Evolutionary conservation across 2,329 filamentous ascomycete genomes (phyloP), one percentile per base, ranked within the genome.

Genomic region (Sclerotiophoma versabilis): DNA sequence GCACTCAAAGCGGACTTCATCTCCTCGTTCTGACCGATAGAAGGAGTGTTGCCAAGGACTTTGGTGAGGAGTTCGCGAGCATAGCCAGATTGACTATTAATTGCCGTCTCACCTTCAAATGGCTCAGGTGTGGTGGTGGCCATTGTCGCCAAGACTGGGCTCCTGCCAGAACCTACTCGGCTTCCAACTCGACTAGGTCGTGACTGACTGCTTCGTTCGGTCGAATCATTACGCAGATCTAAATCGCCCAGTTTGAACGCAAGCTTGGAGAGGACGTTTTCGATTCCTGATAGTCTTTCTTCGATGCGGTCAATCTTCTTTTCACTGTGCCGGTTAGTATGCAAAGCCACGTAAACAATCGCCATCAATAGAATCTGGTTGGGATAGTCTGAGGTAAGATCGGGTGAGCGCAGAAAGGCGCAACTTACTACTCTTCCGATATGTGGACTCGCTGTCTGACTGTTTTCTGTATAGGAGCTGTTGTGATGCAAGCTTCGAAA

Each of bases 281-380:
- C 81, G 33, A 84, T 81, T n/a, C 74, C 73, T 6, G 74, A 73
- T 8, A 84, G 69, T 14, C 81, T 76, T 25, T 80, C 76, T 60
- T 82, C 80, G 44, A 84, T 82, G 11, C 78, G 64, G 55, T 83
- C 81, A 42, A 84, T 81, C 65, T 83, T 82, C 62, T 75, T 79
- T 63, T 84, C 81, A 67, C 80, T 82, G 33, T 3, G 5, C 9
- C 8, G 5, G 45, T 66, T 36, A 67, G 19, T 8, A 26, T 15
- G 12, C n/a, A n/a, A n/a, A n/a, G n/a, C n/a, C n/a, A n/a, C n/a
- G n/a, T n/a, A n/a, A n/a, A n/a, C n/a, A n/a, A n/a, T n/a, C n/a
- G n/a, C n/a, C n/a, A n/a, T n/a, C n/a, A n/a, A n/a, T n/a, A n/a
- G n/a, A n/a, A n/a, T n/a, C n/a, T n/a, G n/a, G n/a, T n/a, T n/a